Conservation (phyloP, 805 yeast species). For the Yamadazyma phyllophila region DNA sequence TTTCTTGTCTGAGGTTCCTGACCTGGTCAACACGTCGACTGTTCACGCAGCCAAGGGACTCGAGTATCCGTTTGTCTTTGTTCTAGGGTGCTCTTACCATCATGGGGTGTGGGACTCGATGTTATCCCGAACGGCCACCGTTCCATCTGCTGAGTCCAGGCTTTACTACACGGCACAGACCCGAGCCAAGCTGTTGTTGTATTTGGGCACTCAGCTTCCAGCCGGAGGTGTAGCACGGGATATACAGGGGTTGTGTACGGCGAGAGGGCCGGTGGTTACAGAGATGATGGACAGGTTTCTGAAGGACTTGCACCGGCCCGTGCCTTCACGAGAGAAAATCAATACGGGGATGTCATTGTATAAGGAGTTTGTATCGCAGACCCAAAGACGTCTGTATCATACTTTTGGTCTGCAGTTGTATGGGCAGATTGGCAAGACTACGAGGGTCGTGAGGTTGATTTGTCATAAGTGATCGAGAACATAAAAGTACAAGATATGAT, state of each 20-base stretch:
- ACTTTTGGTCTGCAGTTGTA: neutral
- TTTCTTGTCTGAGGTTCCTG: conserved; percentile 22
- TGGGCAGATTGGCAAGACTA: neutral
- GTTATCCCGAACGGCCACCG: conserved; percentile 12
- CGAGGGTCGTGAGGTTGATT: too few relatives aligned
- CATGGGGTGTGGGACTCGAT: conserved; percentile 16
- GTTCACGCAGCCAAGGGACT: conserved; percentile 74
- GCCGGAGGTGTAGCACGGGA: conserved; percentile 7
- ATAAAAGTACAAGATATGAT: too few relatives aligned
- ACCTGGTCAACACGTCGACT: conserved; percentile 56
- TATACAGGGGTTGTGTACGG: conserved; percentile 12
- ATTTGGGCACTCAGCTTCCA: conserved; percentile 23
- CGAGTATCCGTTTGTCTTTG: conserved; percentile 68
- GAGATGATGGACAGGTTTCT: neutral
- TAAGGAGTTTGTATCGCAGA: neutral
- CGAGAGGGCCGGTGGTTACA: conserved; percentile 11
- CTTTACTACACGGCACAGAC: conserved; percentile 65
- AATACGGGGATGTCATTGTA: conserved; percentile 7
- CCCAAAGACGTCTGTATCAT: neutral
- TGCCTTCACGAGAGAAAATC: conserved; percentile 11
- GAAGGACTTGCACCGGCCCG: conserved; percentile 7
- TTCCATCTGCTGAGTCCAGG: conserved; percentile 26
- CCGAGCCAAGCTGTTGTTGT: conserved; percentile 52
- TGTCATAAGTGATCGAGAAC: too few relatives aligned
- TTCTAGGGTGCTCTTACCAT: conserved; percentile 23